Evolutionary conservation across 192 early-diverging fungal genomes (phyloP).

Genomic region (Umbelopsis vinacea): DNA sequence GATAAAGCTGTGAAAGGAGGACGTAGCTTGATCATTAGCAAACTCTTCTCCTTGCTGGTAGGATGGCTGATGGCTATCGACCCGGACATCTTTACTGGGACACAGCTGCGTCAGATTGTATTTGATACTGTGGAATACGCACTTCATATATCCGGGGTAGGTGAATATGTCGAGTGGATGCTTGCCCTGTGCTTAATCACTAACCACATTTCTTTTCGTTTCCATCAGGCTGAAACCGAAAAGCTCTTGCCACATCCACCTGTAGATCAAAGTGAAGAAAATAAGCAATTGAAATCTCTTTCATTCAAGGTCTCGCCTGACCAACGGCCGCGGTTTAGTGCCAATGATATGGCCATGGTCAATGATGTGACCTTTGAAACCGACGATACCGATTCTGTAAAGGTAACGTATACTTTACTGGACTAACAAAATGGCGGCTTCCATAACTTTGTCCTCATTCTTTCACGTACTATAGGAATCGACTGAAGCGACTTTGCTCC

Average conservation of each 20-base stretch:
- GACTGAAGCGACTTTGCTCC: constrained; percentile 71
- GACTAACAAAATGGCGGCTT: too few relatives aligned
- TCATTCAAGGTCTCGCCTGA: constrained; percentile 39
- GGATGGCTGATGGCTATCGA: constrained; percentile 81
- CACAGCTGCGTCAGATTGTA: constrained; percentile 64
- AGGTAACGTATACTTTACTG: constrained; percentile 16
- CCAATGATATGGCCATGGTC: constrained; percentile 23
- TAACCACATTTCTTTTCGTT: not conserved
- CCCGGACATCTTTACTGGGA: constrained; percentile 59
- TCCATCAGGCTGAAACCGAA: constrained; percentile 33
- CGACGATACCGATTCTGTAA: constrained; percentile 36
- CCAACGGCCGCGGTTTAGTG: constrained; percentile 26
- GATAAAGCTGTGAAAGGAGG: constrained; percentile 44
- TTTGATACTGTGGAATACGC: constrained; percentile 72
- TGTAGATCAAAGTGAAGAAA: not conserved
- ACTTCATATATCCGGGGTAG: constrained; percentile 35
- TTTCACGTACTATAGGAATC: constrained; percentile 51
- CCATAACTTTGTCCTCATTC: too few relatives aligned
- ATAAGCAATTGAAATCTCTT: constrained; percentile 29
- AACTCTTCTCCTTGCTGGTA: constrained; percentile 68
- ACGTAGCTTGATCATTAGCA: constrained; percentile 58
- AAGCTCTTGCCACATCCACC: constrained; percentile 39
- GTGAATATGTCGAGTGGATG: not conserved
- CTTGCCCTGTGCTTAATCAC: not conserved
- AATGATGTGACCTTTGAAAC: constrained; percentile 9